Evolutionary conservation across 192 early-diverging fungal species (phyloP).

Genomic region (Dissophora globulifera): DNA sequence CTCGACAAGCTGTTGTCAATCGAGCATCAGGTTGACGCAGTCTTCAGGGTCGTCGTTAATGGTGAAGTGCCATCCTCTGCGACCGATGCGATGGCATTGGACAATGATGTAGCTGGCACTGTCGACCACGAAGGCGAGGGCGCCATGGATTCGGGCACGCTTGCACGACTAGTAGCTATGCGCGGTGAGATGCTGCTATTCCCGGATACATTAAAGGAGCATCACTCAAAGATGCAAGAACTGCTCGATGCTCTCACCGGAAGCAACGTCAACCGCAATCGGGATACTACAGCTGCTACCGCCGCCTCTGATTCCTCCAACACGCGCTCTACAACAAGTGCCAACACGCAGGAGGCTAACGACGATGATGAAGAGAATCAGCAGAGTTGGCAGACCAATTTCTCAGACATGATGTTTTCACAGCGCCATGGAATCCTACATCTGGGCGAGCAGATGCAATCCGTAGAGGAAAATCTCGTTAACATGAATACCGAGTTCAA

Average conservation of each 20-base stretch:
- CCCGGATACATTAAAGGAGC: neutral
- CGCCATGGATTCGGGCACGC: neutral
- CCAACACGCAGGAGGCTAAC: neutral
- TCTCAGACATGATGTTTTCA: neutral
- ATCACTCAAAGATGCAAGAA: slow-evolving; percentile 1
- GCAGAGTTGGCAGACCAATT: neutral
- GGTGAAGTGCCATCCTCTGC: slow-evolving; percentile 4
- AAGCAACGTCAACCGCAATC: too few relatives aligned
- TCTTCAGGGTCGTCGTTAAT: slow-evolving; percentile 30
- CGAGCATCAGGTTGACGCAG: slow-evolving; percentile 7
- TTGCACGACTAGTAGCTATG: neutral
- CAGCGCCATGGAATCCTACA: neutral
- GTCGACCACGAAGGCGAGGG: too few relatives aligned
- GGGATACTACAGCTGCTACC: too few relatives aligned
- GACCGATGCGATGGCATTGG: neutral
- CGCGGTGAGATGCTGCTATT: slow-evolving; percentile 9
- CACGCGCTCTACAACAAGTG: neutral
- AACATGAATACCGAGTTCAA: slow-evolving; percentile 4
- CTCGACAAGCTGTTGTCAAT: slow-evolving; percentile 18
- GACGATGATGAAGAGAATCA: neutral
- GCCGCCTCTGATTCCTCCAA: neutral
- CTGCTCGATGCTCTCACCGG: slow-evolving; percentile 2
- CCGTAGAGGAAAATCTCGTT: neutral
- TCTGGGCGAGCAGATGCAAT: neutral
- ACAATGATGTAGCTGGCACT: neutral